Evolutionary conservation across 1,284 basidiomycete genomes (phyloP).

Genomic region (Salmacisia buchloeana): DNA sequence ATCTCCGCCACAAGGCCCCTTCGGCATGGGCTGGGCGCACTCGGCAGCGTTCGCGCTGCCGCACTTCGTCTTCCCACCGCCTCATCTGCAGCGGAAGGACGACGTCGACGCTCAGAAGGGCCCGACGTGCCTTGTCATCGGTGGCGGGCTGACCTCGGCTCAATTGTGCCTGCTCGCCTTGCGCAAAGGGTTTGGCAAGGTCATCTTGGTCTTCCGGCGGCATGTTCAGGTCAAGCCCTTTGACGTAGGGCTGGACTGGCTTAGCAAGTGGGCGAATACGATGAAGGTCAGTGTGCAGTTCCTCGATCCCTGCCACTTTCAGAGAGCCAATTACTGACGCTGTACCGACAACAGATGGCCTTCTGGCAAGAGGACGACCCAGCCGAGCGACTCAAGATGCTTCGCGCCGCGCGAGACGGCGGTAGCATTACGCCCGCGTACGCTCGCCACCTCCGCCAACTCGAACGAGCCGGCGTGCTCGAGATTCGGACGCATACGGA

Average conservation of each 20-base stretch:
- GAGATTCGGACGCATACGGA: constrained; percentile 35
- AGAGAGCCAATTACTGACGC: too few species aligned
- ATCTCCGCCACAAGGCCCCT: background rate
- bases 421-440: constrained; percentile 49
- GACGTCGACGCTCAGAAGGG: background rate
- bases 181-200: constrained; percentile 34
- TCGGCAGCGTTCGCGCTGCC: constrained; percentile 37
- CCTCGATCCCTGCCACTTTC: too few species aligned
- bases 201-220: constrained; percentile 45
- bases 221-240: constrained; percentile 49
- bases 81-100: constrained; percentile 9
- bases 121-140: constrained; percentile 40
- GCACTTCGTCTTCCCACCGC: constrained; percentile 21
- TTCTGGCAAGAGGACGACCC: constrained; percentile 47
- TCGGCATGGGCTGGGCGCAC: constrained; percentile 46
- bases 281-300: constrained; percentile 5
- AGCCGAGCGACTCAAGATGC: constrained; percentile 25
- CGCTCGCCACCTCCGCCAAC: constrained; percentile 27
- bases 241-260: constrained; percentile 34
- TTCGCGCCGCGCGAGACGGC: constrained; percentile 42
- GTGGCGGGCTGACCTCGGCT: constrained; percentile 51
- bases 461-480: constrained; percentile 29
- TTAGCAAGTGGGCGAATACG: background rate
- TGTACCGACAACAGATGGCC: constrained; percentile 43
- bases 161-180: constrained; percentile 48